Evolutionary conservation across 129 eudicot species (phyloP), one percentile per base, ranked within the genome.

Genomic region (Rutidosis leptorrhynchoides): DNA sequence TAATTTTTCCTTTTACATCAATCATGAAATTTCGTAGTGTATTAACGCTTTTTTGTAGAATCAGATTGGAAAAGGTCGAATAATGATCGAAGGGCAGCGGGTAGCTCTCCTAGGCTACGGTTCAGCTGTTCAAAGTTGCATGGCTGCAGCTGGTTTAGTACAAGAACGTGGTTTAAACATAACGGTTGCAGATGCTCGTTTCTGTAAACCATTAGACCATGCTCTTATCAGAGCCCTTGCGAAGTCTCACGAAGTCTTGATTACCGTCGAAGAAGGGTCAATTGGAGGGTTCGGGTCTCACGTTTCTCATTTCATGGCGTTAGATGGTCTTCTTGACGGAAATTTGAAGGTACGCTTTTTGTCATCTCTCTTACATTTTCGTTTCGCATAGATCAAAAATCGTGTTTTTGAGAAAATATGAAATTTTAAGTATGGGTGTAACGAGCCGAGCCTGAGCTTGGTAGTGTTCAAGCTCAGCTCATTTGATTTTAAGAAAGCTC

Each of bases 161-260:
- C 71, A 85, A 77, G 28, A 62, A 28, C 96, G 58, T 15, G 95
- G 91, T 30, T 72, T 93, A 40, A 83, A 72, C 45, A 25, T 84
- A 76, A 93, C 98, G 1, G 96, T 93, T 55, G 96, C 98, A 22
- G 98, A 93, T 75, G 98, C 98, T 16, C 95, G 98, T 69, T 93
- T 88, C 49, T 93, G 98, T 69, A 93, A 93, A 65, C 98, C 98
- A 32, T 58, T 93, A 65, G 98, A 93, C 78, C 89, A 70, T 37
- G 66, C 75, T 37, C 92, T 93, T 55, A 88, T 92, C 25, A 81
- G 90, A 25, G 70, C 82, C 71, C 84, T 93, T 67, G 89, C 89
- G 49, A 93, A 88, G 63, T 78, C 91, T 1, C 96, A 93, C 56
- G 95, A 93, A 26, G 81, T 88, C 20, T 71, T 93, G 78, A 82